A percentile compares a stretch with the other conserved stretches of the same genome.
These are phyloP conservation scores for Cephaloascus fragrans DNA, from an alignment of 805 yeast genomes.

Conservation along the genomic window DNA sequence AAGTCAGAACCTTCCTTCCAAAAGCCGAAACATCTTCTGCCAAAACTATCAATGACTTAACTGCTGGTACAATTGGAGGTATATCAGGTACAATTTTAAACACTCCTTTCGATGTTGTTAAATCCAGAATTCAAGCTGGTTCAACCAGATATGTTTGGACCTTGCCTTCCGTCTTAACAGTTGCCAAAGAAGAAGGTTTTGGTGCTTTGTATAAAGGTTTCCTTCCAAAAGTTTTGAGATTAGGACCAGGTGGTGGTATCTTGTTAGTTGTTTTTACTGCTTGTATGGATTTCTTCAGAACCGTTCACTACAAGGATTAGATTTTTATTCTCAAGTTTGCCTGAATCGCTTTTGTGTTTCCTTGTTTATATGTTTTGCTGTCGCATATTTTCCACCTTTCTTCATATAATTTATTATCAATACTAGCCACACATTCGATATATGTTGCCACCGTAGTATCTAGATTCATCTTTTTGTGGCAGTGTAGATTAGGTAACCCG, in stretches of 20 bases:
- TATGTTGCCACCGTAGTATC: too few relatives aligned
- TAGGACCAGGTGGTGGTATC: constrained; percentile 99
- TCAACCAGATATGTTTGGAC: constrained; percentile 90
- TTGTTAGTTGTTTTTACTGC: constrained; percentile 92
- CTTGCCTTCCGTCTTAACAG: constrained; percentile 62
- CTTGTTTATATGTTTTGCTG: too few relatives aligned
- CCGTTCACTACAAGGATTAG: constrained; percentile 24
- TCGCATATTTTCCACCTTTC: too few relatives aligned
- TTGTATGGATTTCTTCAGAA: constrained; percentile 88
- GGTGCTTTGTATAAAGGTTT: constrained; percentile 91
- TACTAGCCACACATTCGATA: too few relatives aligned
- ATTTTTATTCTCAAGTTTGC: too few relatives aligned
- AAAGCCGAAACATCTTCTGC: constrained; percentile 59
- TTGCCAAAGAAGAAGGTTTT: constrained; percentile 87
- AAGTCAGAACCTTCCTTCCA: constrained; percentile 73
- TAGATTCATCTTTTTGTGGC: too few relatives aligned
- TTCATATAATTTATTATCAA: too few relatives aligned
- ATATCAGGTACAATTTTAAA: constrained; percentile 90
- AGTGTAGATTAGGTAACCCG: too few relatives aligned
- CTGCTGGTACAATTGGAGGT: constrained; percentile 96
- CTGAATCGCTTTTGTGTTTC: too few relatives aligned
- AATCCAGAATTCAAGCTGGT: constrained; percentile 92
- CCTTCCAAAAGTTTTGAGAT: constrained; percentile 91
- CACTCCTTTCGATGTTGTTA: constrained; percentile 97
- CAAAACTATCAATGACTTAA: constrained; percentile 76